Conservation (phyloP, 768 basidiomycete species). For the Boletus rubroflammeus region DNA sequence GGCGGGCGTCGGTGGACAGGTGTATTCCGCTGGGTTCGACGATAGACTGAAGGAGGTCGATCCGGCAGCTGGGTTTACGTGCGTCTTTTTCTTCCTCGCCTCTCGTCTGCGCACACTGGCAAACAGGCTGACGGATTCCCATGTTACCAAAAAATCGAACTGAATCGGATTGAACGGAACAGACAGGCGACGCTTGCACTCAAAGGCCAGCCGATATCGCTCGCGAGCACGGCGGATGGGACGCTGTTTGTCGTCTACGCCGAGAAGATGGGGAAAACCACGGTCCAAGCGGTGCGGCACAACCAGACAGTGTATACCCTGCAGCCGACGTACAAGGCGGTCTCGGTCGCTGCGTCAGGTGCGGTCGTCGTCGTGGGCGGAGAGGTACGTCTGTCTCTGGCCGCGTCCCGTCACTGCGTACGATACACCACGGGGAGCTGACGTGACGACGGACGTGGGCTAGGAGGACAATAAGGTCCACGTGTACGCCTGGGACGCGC, state of each 20-base stretch:
- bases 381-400: constrained; percentile 47
- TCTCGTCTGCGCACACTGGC: too few species aligned
- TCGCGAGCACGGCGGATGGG: constrained; percentile 56
- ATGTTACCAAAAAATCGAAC: not conserved
- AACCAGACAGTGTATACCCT: constrained; percentile 66
- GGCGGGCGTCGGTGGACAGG: constrained; percentile 42
- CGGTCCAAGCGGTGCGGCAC: constrained; percentile 61
- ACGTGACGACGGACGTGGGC: not conserved
- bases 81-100: constrained; percentile 9
- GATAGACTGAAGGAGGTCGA: constrained; percentile 72
- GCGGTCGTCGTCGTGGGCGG: constrained; percentile 66
- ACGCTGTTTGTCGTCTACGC: constrained; percentile 56
- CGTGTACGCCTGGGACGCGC: constrained; percentile 70
- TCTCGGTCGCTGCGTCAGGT: constrained; percentile 52
- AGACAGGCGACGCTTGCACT: constrained; percentile 55
- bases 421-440: not conserved
- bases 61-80: constrained; percentile 28
- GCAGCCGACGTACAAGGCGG: constrained; percentile 49
- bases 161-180: not conserved
- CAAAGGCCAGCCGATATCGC: constrained; percentile 60
- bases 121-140: not conserved
- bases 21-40: constrained; percentile 77
- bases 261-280: constrained; percentile 41
- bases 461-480: constrained; percentile 70
- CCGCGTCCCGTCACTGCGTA: not conserved